Evolutionary conservation across 2,329 filamentous ascomycete genomes (phyloP).

Genomic region (Paecilomyces variotii): DNA sequence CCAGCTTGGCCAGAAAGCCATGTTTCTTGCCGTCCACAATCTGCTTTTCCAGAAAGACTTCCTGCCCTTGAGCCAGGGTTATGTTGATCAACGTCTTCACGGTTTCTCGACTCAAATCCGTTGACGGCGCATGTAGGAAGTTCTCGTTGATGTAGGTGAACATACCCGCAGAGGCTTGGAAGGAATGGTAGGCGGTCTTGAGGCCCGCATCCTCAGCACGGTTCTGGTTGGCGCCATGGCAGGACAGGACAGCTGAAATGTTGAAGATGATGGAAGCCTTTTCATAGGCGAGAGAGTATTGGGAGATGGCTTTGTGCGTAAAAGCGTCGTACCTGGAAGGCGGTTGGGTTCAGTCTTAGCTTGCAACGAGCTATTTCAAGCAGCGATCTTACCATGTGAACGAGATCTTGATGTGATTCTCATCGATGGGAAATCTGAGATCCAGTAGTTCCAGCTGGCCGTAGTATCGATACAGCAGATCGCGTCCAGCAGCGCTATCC

Average conservation of each 20-base stretch:
- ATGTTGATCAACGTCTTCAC: constrained; percentile 90
- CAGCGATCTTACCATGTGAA: constrained; percentile 73
- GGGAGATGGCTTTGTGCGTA: constrained; percentile 92
- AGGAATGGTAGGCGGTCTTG: constrained; percentile 96
- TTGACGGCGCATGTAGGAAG: constrained; percentile 92
- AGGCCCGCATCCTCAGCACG: constrained; percentile 84
- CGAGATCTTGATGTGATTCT: constrained; percentile 97
- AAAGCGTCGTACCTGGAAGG: constrained; percentile 92
- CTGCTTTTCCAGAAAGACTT: constrained; percentile 96
- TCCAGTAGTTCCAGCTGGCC: constrained; percentile 93
- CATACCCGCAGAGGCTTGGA: constrained; percentile 97
- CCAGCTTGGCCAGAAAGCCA: constrained; percentile 82
- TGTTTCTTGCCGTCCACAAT: constrained; percentile 87
- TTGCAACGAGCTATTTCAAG: neutral
- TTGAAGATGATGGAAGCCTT: constrained; percentile 99
- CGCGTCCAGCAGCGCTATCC: constrained; percentile 87
- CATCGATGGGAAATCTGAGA: constrained; percentile 90
- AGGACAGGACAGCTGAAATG: constrained; percentile 92
- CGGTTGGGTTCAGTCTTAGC: neutral
- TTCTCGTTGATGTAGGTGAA: constrained; percentile 99
- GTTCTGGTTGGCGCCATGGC: constrained; percentile 88
- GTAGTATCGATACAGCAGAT: constrained; percentile 94
- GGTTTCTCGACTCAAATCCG: constrained; percentile 90
- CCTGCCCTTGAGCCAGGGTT: constrained; percentile 91
- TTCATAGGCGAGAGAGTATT: constrained; percentile 94